Conservation (phyloP, 106 monocot genomes). For the Dendrobium huoshanense region DNA sequence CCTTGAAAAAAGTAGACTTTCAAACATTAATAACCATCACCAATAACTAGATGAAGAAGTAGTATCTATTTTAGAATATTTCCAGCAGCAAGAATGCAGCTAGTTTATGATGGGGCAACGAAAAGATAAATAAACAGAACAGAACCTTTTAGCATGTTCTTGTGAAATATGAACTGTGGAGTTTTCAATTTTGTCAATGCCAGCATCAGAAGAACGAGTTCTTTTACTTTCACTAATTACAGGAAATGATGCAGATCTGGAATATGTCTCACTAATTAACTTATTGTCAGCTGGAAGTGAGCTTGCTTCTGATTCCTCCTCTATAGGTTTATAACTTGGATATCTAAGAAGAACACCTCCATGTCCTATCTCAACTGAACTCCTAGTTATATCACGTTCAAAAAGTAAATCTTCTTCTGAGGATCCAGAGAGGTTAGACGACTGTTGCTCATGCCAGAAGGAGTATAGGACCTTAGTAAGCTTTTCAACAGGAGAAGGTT, state of each 20-base stretch:
- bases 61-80: neutral
- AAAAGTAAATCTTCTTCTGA: slow-evolving; percentile 57
- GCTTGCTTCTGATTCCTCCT: slow-evolving; percentile 80
- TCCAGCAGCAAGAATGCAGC: neutral
- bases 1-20: neutral
- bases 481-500: slow-evolving; percentile 60
- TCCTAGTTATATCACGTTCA: slow-evolving; percentile 38
- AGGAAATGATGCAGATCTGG: slow-evolving; percentile 27
- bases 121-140: neutral
- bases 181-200: slow-evolving; percentile 26
- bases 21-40: neutral
- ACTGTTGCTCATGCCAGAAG: slow-evolving; percentile 60
- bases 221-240: slow-evolving; percentile 35
- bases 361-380: slow-evolving; percentile 57
- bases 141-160: slow-evolving; percentile 38
- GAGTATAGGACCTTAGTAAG: slow-evolving; percentile 58
- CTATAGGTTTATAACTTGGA: slow-evolving; percentile 31
- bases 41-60: neutral
- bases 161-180: slow-evolving; percentile 6
- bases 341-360: slow-evolving; percentile 62
- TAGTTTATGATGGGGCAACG: neutral
- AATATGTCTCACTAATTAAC: slow-evolving; percentile 24
- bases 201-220: slow-evolving; percentile 6
- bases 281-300: slow-evolving; percentile 48
- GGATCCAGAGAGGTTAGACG: slow-evolving; percentile 32